Conservation (phyloP, 768 basidiomycete species). For the Hebeloma cylindrosporum region DNA sequence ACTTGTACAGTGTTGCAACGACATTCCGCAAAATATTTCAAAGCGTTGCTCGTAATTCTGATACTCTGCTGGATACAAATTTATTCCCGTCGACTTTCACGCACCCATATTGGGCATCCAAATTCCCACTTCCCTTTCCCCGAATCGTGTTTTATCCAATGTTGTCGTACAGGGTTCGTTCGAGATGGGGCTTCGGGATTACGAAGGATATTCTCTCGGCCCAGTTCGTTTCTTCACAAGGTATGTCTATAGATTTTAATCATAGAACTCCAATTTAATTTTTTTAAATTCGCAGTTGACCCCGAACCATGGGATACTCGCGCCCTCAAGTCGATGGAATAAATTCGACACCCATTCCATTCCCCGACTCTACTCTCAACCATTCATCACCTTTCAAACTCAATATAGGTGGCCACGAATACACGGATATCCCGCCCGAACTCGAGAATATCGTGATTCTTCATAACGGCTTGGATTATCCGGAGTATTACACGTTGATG, state of each 20-base stretch:
- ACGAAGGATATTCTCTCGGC: conserved; percentile 2
- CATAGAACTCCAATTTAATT: not conserved
- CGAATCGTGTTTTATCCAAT: conserved; percentile 5
- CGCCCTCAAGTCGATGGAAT: not conserved
- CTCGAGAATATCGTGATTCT: conserved; percentile 11
- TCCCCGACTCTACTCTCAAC: not conserved
- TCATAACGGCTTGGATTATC: conserved; percentile 9
- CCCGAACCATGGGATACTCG: conserved; percentile 10
- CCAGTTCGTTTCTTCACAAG: conserved; percentile 3
- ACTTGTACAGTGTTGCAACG: not conserved
- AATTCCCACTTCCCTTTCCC: conserved; percentile 3
- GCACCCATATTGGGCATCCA: conserved; percentile 8
- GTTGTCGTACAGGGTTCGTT: conserved; percentile 12
- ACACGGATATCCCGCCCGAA: conserved; percentile 8
- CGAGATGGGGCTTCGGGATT: conserved; percentile 4
- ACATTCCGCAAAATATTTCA: conserved; percentile 1
- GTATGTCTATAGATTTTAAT: not conserved
- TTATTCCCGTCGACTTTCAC: conserved; percentile 10
- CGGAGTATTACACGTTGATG: conserved; percentile 11
- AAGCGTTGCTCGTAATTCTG: conserved; percentile 2
- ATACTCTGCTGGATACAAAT: conserved; percentile 7
- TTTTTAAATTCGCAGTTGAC: not conserved
- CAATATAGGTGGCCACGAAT: conserved; percentile 9
- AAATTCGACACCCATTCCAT: no score
- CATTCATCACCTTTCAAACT: conserved; percentile 10